Evolutionary conservation across 108 stramenopile genomes (phyloP).

Genomic region (Ochromonas danica): DNA sequence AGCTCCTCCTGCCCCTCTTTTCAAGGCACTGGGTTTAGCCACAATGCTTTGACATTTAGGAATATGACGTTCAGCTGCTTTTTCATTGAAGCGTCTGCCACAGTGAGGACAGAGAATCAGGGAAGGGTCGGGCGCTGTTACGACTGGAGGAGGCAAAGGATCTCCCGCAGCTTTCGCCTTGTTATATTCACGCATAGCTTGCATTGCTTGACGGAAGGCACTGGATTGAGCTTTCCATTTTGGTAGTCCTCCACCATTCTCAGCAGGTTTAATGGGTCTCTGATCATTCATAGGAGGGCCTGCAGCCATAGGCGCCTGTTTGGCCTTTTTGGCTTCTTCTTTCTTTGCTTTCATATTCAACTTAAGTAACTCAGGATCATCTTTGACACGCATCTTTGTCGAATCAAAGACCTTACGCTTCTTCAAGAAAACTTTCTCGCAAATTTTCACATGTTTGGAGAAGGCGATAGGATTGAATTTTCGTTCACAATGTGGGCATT

Average conservation of each 20-base stretch:
- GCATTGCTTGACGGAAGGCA: conserved; percentile 32
- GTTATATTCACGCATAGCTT: not conserved
- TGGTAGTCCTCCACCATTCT: not conserved
- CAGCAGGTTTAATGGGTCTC: not conserved
- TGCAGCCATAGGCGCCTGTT: not conserved
- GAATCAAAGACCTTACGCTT: conserved; percentile 56
- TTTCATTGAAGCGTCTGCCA: conserved; percentile 56
- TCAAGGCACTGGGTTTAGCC: conserved; percentile 40
- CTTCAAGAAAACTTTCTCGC: conserved; percentile 53
- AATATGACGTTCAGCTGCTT: conserved; percentile 59
- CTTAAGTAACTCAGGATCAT: conserved; percentile 4
- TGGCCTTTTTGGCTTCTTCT: not conserved
- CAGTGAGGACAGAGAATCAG: conserved; percentile 61
- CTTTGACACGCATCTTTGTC: conserved; percentile 40
- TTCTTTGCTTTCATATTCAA: not conserved
- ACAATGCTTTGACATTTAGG: conserved; percentile 55
- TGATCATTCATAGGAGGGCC: not conserved
- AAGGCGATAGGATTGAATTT: conserved; percentile 45
- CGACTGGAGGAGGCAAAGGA: conserved; percentile 43
- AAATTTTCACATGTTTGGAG: conserved; percentile 48
- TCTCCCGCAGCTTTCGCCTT: not conserved
- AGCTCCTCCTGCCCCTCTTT: conserved; percentile 19
- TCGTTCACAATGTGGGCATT: conserved; percentile 52
- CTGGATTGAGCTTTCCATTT: conserved; percentile 37
- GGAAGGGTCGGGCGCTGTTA: conserved; percentile 43